Conservation (phyloP, 164 flowering plant genomes). For the grape (Vitis vinifera) region DNA sequence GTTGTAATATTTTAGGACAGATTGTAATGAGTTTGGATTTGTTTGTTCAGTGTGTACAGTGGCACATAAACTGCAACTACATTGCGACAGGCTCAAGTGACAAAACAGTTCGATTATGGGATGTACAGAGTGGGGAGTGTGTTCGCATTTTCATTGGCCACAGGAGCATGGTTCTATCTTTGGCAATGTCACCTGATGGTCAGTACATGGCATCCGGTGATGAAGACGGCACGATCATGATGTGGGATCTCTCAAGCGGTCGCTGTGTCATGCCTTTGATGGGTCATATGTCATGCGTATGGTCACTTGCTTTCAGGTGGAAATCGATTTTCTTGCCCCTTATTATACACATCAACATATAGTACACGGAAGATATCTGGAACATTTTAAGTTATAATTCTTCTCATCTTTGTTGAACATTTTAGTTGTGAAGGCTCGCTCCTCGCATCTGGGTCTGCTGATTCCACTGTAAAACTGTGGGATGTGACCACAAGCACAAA, state of each 20-base stretch:
- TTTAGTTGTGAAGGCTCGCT: slow-evolving; percentile 93
- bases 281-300: slow-evolving; percentile 90
- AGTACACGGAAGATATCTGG: background rate
- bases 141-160: slow-evolving; percentile 96
- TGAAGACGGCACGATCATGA: slow-evolving; percentile 97
- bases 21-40: background rate
- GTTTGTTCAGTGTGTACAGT: slow-evolving; percentile 79
- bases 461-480: slow-evolving; percentile 95
- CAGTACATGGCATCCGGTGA: slow-evolving; percentile 98
- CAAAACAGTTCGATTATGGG: slow-evolving; percentile 97
- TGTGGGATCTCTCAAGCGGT: slow-evolving; percentile 97
- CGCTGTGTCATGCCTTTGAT: slow-evolving; percentile 85
- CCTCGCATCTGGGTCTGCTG: slow-evolving; percentile 98
- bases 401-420: slow-evolving; percentile 3
- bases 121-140: slow-evolving; percentile 94
- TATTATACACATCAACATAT: no score
- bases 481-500: slow-evolving; percentile 86
- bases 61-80: slow-evolving; percentile 98
- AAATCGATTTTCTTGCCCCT: background rate
- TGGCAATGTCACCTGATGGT: slow-evolving; percentile 99
- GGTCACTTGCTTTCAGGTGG: slow-evolving; percentile 95
- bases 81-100: slow-evolving; percentile 98
- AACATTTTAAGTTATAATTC: background rate
- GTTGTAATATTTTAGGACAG: no score
- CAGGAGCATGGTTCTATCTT: slow-evolving; percentile 79